These are phyloP conservation scores for Syzygium malaccense DNA, from an alignment of 441 rosid species.

Conservation along the genomic window DNA sequence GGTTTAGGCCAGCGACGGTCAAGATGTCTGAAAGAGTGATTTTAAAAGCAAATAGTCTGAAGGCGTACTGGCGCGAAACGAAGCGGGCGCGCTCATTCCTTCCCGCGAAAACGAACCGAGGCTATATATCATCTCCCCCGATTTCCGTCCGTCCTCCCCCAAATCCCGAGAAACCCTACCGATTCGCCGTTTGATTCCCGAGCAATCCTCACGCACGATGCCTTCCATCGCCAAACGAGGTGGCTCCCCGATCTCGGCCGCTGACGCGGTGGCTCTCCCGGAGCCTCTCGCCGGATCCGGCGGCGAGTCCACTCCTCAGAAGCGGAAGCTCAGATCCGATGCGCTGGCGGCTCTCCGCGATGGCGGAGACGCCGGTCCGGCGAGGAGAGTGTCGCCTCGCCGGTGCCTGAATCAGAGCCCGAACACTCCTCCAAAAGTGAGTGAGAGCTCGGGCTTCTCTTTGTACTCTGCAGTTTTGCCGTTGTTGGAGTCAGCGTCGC, in stretches of 20 bases:
- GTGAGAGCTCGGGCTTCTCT: neutral
- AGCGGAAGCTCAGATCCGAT: constrained; percentile 53
- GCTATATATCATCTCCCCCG: neutral
- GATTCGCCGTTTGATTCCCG: neutral
- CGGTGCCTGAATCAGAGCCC: constrained; percentile 35
- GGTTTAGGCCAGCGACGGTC: neutral
- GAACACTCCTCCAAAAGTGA: constrained; percentile 17
- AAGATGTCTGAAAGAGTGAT: neutral
- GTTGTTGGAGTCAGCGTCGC: neutral
- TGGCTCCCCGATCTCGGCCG: constrained; percentile 23
- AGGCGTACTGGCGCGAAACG: neutral
- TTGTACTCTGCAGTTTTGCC: neutral
- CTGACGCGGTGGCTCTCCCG: constrained; percentile 10
- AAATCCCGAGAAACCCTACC: neutral
- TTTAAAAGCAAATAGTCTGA: neutral
- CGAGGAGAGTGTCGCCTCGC: constrained; percentile 52
- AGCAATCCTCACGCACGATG: constrained; percentile 13
- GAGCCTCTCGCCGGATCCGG: constrained; percentile 22
- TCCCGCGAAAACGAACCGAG: neutral
- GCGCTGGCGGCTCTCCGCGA: neutral
- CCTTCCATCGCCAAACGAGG: constrained; percentile 40
- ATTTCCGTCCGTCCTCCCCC: neutral
- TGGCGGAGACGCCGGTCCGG: constrained; percentile 20
- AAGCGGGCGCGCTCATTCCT: neutral
- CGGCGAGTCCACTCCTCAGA: constrained; percentile 33